Evolutionary conservation across 2,329 filamentous ascomycete species (phyloP).

Genomic region (Zymoseptoria brevis): DNA sequence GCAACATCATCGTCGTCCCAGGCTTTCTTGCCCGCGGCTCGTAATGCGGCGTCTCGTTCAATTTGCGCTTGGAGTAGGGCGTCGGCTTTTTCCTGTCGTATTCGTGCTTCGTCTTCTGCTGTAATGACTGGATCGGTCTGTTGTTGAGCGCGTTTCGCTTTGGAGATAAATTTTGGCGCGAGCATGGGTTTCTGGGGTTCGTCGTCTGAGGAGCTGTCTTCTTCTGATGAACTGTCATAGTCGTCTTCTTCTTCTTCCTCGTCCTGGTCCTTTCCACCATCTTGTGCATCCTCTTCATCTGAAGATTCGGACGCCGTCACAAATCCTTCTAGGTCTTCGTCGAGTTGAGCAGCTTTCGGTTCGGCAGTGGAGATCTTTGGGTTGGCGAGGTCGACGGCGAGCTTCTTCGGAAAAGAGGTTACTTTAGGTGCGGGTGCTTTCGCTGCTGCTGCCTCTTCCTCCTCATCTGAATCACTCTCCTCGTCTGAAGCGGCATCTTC

Average conservation of each 20-base stretch:
- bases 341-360: slow-evolving; percentile 26
- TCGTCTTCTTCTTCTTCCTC: slow-evolving; percentile 33
- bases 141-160: slow-evolving; percentile 47
- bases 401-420: slow-evolving; percentile 40
- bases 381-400: slow-evolving; percentile 37
- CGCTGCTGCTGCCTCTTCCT: slow-evolving; percentile 36
- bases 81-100: slow-evolving; percentile 64
- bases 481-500: slow-evolving; percentile 38
- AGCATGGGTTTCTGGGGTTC: slow-evolving; percentile 51
- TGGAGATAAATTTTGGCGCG: slow-evolving; percentile 61
- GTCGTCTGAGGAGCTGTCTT: slow-evolving; percentile 50
- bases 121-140: slow-evolving; percentile 30
- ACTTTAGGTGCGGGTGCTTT: slow-evolving; percentile 35
- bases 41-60: slow-evolving; percentile 67
- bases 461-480: slow-evolving; percentile 44
- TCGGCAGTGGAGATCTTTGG: slow-evolving; percentile 17
- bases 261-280: slow-evolving; percentile 23
- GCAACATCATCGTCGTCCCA: slow-evolving; percentile 68
- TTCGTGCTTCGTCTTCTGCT: slow-evolving; percentile 45
- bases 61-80: slow-evolving; percentile 83
- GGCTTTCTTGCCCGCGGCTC: slow-evolving; percentile 67
- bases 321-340: slow-evolving; percentile 46
- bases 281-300: slow-evolving; percentile 32
- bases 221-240: slow-evolving; percentile 47
- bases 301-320: slow-evolving; percentile 46